Conservation (phyloP, 352 stramenopile species). For the Globisporangium emineosum region DNA sequence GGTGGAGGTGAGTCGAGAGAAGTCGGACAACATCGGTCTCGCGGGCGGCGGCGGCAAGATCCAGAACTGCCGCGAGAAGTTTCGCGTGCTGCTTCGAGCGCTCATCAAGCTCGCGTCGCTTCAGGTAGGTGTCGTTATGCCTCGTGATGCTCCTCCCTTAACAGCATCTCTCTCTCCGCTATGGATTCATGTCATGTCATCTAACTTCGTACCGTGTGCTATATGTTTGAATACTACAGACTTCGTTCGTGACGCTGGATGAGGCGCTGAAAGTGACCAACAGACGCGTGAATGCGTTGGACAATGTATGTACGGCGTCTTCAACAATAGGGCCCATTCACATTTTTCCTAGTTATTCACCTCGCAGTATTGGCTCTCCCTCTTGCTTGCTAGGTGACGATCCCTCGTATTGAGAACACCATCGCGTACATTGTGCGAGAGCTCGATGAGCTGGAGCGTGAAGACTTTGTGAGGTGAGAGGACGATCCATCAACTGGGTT, state of each 20-base stretch:
- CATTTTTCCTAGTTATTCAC: neutral
- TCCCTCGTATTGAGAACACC: constrained; percentile 96
- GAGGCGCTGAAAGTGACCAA: constrained; percentile 99
- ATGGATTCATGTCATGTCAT: neutral
- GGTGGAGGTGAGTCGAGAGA: constrained; percentile 93
- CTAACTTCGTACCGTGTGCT: constrained; percentile 1
- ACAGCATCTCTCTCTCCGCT: neutral
- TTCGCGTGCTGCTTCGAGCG: constrained; percentile 73
- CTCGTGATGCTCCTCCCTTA: too few relatives aligned
- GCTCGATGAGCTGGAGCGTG: constrained; percentile 98
- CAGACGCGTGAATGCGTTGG: constrained; percentile 98
- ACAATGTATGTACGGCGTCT: constrained; percentile 78
- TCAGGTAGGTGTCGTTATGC: constrained; percentile 31
- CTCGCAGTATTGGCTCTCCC: neutral
- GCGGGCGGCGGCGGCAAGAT: constrained; percentile 97
- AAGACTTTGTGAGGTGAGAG: constrained; percentile 88
- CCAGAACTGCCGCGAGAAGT: constrained; percentile 91
- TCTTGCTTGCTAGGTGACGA: constrained; percentile 84
- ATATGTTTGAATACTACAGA: constrained; percentile 83
- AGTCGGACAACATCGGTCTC: constrained; percentile 94
- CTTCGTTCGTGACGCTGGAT: constrained; percentile 98
- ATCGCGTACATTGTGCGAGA: constrained; percentile 98
- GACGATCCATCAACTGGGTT: neutral
- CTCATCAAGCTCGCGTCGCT: constrained; percentile 89
- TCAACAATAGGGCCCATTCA: neutral